Conservation (phyloP, 805 yeast genomes). For the Kodamaea laetipori region DNA sequence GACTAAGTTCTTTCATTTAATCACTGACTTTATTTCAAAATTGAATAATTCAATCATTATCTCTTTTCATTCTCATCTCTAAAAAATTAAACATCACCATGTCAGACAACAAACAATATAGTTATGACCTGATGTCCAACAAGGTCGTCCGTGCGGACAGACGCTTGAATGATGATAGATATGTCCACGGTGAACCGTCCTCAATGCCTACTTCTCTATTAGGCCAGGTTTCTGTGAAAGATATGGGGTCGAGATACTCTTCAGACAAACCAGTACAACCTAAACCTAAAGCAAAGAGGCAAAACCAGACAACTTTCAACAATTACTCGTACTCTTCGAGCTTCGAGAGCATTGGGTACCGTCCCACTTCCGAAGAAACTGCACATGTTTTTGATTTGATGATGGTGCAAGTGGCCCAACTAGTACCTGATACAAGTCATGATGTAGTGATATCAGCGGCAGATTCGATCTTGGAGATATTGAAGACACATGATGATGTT, state of each 20-base stretch:
- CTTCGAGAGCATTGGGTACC: conserved; percentile 46
- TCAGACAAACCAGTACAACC: conserved; percentile 14
- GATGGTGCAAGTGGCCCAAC: conserved; percentile 56
- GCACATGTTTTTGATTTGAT: conserved; percentile 54
- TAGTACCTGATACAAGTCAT: conserved; percentile 76
- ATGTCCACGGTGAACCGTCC: conserved; percentile 40
- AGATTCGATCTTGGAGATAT: conserved; percentile 58
- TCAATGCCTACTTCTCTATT: conserved; percentile 72
- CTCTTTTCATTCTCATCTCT: conserved; percentile 7
- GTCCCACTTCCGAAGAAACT: conserved; percentile 61
- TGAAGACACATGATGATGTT: conserved; percentile 48
- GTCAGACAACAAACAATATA: conserved; percentile 37
- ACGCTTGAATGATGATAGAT: conserved; percentile 27
- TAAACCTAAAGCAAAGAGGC: conserved; percentile 8
- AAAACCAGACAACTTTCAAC: conserved; percentile 14
- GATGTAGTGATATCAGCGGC: conserved; percentile 71
- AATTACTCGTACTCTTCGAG: conserved; percentile 15
- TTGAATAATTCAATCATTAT: no score
- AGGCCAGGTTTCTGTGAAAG: conserved; percentile 66
- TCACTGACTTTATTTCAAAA: no score
- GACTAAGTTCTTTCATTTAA: no score
- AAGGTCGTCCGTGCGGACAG: conserved; percentile 57
- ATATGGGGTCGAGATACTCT: conserved; percentile 61
- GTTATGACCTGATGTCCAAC: conserved; percentile 75
- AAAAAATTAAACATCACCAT: conserved; percentile 4